Base-by-base conservation (phyloP, 257 asterid species). In the Solanum peruvianum region DNA sequence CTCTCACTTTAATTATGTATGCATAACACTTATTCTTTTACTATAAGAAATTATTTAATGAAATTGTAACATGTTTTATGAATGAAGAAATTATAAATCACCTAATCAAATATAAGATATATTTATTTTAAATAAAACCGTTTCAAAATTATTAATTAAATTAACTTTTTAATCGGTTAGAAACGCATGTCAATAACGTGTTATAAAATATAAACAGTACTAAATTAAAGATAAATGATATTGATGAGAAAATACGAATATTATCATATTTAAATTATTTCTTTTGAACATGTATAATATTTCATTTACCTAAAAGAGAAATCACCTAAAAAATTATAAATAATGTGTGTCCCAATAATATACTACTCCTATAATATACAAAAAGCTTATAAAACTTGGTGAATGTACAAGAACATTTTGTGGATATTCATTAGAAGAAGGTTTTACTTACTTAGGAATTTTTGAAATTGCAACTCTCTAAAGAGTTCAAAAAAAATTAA, bases 101-200 rank as follows among this genome's bases (percentile, higher is more conserved):
- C 11, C n/a, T 4, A 7, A 18, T 56, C 64, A 52, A 52, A 15
- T 49, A 49, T 49, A 0, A 16, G 4, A 52, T 52, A 23, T 52
- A 52, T 52, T 1, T 0, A 52, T 52, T 52, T 52, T 52, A 16
- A 16, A 52, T 21, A 52, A 52, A 52, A 52, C 16, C 2, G 10
- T 16, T 16, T 16, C 62, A 52, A 52, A 2, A 0, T 2, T 52
- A 0, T 52, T 0, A 0, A 52, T 52, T 16, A 16, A 52, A 4
- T 52, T 52, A 52, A 52, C 23, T 0, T 52, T 52, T 52, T 16
- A 52, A 52, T 52, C 16, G 10, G 0, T 52, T 52, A 52, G 10
- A 52, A 16, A 52, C 18, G 2, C 2, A 4, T 45, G 13, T 45
- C 5, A 6, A 52, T 16, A 52, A 52, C 23, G 4, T 6, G 2